Base-by-base conservation (phyloP, 2,329 filamentous ascomycete species). In the Phialophora chinensis region DNA sequence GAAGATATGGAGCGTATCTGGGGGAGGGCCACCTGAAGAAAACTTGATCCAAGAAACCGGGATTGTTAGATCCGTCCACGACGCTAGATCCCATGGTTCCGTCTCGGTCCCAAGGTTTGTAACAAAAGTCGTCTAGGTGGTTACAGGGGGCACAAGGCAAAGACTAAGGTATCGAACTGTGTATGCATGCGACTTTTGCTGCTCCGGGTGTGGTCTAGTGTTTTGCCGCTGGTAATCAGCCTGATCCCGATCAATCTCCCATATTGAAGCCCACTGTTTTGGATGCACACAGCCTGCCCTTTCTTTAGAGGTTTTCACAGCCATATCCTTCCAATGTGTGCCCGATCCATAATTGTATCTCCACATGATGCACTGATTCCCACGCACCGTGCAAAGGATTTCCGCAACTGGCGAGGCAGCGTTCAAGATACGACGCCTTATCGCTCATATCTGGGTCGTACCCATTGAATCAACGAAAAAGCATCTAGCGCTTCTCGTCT, bases 1-100 rank as follows among this genome's bases (percentile, higher is more conserved):
- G 84, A 86, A 73, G 81, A 86, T 77, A 73, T 84, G 25, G 78
- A 81, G 57, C 77, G 68, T 2, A 84, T 85, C 8, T 68, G 72
- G 65, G 65, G 60, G 0, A 57, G 69, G 49, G 49, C 49, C n/a
- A 56, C 58, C 2, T 67, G 31, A 66, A 12, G 29, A n/a, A 49
- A 35, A 35, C 33, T 10, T 12, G 33, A 35, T 1, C 12, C 33
- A 12, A 12, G 2, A 4, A 35, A 3, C 10, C 3, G 2, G 33
- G 31, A 11, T 11, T 33, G 31, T 33, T 11, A 2, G 31, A 33
- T 33, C 31, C 8, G 31, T 33, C 8, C 31, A 33, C 8, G 31
- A 11, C 10, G 10, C 31, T 33, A 2, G 8, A 33, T 8, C 10
- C 8, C 10, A 10, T 35, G 33, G 33, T 35, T 35, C 10, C 33